Evolutionary conservation across 129 eudicot genomes (phyloP).

Genomic region (Flaveria ramosissima): DNA sequence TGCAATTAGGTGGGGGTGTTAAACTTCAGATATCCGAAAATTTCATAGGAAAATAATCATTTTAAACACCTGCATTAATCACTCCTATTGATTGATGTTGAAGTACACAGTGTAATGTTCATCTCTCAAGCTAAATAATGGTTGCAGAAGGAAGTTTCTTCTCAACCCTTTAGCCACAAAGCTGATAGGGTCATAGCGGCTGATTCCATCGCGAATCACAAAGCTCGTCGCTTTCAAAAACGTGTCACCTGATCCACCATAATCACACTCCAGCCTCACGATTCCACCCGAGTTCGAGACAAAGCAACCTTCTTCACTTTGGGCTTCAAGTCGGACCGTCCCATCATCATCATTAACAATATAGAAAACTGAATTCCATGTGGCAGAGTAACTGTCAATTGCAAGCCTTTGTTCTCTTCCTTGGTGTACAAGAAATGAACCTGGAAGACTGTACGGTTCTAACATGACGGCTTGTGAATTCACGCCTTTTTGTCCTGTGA

Average conservation of each 20-base stretch:
- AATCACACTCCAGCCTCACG: slow-evolving; percentile 56
- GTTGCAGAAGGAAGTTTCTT: slow-evolving; percentile 60
- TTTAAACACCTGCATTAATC: neutral
- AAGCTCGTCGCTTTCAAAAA: slow-evolving; percentile 53
- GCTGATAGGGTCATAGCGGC: slow-evolving; percentile 74
- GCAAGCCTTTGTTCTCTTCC: slow-evolving; percentile 49
- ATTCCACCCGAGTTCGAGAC: slow-evolving; percentile 36
- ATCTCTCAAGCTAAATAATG: slow-evolving; percentile 73
- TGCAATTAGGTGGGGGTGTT: no score
- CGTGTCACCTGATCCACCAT: slow-evolving; percentile 25
- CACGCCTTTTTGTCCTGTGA: slow-evolving; percentile 24
- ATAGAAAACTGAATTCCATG: slow-evolving; percentile 37
- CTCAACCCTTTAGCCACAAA: slow-evolving; percentile 71
- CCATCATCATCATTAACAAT: slow-evolving; percentile 56
- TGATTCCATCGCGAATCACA: slow-evolving; percentile 49
- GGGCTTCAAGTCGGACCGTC: slow-evolving; percentile 56
- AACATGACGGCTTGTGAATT: slow-evolving; percentile 57
- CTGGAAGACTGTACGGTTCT: slow-evolving; percentile 77
- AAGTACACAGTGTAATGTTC: slow-evolving; percentile 80
- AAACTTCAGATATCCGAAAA: no score
- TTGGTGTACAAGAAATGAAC: slow-evolving; percentile 48
- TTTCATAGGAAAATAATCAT: neutral
- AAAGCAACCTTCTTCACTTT: slow-evolving; percentile 57
- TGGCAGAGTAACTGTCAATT: slow-evolving; percentile 25
- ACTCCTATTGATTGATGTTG: slow-evolving; percentile 27